These are phyloP conservation scores for Tagetes patula DNA, from an alignment of 129 eudicot genomes.

Conservation along the genomic window DNA sequence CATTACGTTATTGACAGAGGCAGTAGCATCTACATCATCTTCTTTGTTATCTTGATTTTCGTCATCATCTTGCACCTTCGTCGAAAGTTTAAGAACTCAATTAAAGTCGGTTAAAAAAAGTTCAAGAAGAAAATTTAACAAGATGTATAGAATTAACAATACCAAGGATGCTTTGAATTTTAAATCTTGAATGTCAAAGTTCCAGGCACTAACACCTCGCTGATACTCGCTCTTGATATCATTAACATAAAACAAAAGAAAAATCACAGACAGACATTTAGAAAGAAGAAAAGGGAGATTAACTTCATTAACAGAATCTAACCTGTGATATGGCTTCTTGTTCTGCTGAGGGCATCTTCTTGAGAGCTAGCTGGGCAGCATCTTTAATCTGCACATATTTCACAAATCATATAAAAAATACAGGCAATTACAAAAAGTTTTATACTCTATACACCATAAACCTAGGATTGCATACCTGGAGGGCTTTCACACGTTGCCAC, in stretches of 20 bases:
- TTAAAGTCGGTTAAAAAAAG: neutral
- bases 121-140: slow-evolving; percentile 5
- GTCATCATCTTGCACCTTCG: slow-evolving; percentile 89
- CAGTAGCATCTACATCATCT: slow-evolving; percentile 51
- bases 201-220: slow-evolving; percentile 99
- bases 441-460: neutral
- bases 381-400: slow-evolving; percentile 63
- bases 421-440: neutral
- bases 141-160: slow-evolving; percentile 28
- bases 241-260: slow-evolving; percentile 3
- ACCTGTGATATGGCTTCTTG: slow-evolving; percentile 98
- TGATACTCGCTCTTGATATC: slow-evolving; percentile 83
- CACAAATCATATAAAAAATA: neutral
- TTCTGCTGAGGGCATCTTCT: slow-evolving; percentile 93
- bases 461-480: slow-evolving; percentile 49
- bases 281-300: neutral
- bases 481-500: slow-evolving; percentile 91
- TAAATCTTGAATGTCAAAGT: slow-evolving; percentile 91
- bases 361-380: slow-evolving; percentile 94
- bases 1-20: slow-evolving; percentile 39
- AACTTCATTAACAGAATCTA: slow-evolving; percentile 17
- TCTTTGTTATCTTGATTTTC: slow-evolving; percentile 64
- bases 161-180: slow-evolving; percentile 93
- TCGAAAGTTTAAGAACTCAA: slow-evolving; percentile 4
- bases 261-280: slow-evolving; percentile 12